Evolutionary conservation across 2,329 filamentous ascomycete species (phyloP).

Genomic region (Colletotrichum zoysiae): DNA sequence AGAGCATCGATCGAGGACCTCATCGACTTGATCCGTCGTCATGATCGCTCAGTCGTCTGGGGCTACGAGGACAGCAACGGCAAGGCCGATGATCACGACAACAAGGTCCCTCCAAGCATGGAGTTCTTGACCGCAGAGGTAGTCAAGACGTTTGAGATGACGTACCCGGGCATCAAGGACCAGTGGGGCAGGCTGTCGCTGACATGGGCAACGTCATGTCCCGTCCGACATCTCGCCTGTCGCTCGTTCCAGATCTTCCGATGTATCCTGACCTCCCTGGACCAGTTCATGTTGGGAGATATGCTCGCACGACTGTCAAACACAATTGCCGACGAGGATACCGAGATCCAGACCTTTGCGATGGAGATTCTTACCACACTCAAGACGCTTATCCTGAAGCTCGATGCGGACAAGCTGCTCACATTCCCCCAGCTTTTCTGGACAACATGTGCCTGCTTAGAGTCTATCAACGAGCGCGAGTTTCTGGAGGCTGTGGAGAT

Average conservation of each 20-base stretch:
- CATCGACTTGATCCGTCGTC: constrained; percentile 86
- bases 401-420: constrained; percentile 82
- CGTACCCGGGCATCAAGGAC: constrained; percentile 88
- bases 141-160: constrained; percentile 85
- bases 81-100: constrained; percentile 78
- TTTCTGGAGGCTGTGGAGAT: constrained; percentile 93
- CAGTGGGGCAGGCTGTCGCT: constrained; percentile 92
- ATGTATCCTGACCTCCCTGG: constrained; percentile 89
- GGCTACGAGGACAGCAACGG: constrained; percentile 93
- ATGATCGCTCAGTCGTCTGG: constrained; percentile 90
- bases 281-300: constrained; percentile 94
- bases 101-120: constrained; percentile 90
- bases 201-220: constrained; percentile 96
- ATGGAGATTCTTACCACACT: constrained; percentile 97
- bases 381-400: constrained; percentile 88
- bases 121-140: constrained; percentile 84
- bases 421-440: constrained; percentile 97
- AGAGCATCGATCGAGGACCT: constrained; percentile 87
- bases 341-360: constrained; percentile 95
- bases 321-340: constrained; percentile 94
- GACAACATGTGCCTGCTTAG: constrained; percentile 95
- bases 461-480: constrained; percentile 96
- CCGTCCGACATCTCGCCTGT: constrained; percentile 93
- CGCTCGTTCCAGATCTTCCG: constrained; percentile 98
- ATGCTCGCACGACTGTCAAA: constrained; percentile 97